A percentile compares a stretch with the other conserved stretches of the same genome.
phyloP scores from a whole-genome alignment of 306 rosid species.

The Pterocarpus macrocarpus region DNA sequence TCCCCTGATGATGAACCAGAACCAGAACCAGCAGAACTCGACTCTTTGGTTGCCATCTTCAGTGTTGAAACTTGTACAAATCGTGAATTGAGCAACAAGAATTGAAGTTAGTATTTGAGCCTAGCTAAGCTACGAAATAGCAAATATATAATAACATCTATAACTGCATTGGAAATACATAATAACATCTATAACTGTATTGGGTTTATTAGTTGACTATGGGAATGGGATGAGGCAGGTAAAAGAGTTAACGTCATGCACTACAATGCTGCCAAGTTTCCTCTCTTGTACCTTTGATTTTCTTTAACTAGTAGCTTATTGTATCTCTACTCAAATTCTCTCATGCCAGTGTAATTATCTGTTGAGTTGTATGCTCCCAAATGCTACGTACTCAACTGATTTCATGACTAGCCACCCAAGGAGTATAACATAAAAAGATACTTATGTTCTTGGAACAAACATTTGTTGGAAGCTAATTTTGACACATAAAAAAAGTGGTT shows the following conservation, averaged over 20 bases:
- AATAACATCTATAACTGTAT: slow-evolving; percentile 11
- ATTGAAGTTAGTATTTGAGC: slow-evolving; percentile 4
- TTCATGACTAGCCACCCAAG: not conserved
- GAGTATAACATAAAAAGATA: slow-evolving; percentile 21
- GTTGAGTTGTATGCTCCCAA: slow-evolving; percentile 12
- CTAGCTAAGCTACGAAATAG: not conserved
- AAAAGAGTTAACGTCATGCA: slow-evolving; percentile 15
- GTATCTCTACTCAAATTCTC: not conserved
- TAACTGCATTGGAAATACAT: no score
- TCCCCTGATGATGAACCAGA: slow-evolving; percentile 65
- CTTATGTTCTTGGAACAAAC: slow-evolving; percentile 40
- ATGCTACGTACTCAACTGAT: slow-evolving; percentile 9
- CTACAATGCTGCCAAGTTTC: slow-evolving; percentile 24
- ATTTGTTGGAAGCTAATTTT: slow-evolving; percentile 37
- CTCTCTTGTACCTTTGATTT: slow-evolving; percentile 18
- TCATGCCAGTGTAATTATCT: not conserved
- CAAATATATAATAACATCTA: not conserved
- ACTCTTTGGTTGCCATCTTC: slow-evolving; percentile 80
- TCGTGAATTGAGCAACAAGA: slow-evolving; percentile 26
- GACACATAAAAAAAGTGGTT: slow-evolving; percentile 42
- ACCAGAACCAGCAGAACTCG: slow-evolving; percentile 74
- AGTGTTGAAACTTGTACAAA: slow-evolving; percentile 26
- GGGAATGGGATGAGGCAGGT: not conserved
- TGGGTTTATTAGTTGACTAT: slow-evolving; percentile 23
- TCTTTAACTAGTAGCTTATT: not conserved